A percentile compares a stretch with the other conserved stretches of the same genome.
Conservation (phyloP, 192 early-diverging fungal genomes). For the Piromyces sp. region DNA sequence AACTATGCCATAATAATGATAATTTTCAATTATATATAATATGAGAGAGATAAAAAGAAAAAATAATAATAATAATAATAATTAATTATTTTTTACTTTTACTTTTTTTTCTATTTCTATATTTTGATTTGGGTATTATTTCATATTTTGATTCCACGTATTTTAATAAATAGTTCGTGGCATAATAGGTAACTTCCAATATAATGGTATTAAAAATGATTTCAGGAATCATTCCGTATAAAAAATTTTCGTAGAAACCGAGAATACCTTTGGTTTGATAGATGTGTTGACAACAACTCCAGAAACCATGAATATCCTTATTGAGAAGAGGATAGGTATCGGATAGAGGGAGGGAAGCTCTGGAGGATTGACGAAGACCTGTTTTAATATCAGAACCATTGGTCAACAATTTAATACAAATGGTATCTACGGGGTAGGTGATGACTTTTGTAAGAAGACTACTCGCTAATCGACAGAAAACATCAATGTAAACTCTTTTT, state of each 20-base stretch:
- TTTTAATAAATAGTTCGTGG: neutral
- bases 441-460: neutral
- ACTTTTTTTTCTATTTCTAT: neutral
- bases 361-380: neutral
- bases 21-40: too few species aligned
- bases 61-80: too few species aligned
- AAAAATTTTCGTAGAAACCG: neutral
- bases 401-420: neutral
- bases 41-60: too few species aligned
- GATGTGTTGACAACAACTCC: neutral
- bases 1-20: too few species aligned
- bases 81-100: neutral
- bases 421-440: neutral
- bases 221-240: neutral
- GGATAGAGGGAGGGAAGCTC: neutral
- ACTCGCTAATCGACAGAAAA: neutral
- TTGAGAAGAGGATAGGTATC: neutral
- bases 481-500: neutral
- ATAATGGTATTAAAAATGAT: neutral
- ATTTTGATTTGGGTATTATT: neutral
- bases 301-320: neutral
- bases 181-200: neutral
- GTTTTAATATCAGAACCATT: neutral
- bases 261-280: neutral
- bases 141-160: neutral